These are phyloP conservation scores for Euclidium syriacum DNA, from an alignment of 345 rosid species.

Conservation along the genomic window DNA sequence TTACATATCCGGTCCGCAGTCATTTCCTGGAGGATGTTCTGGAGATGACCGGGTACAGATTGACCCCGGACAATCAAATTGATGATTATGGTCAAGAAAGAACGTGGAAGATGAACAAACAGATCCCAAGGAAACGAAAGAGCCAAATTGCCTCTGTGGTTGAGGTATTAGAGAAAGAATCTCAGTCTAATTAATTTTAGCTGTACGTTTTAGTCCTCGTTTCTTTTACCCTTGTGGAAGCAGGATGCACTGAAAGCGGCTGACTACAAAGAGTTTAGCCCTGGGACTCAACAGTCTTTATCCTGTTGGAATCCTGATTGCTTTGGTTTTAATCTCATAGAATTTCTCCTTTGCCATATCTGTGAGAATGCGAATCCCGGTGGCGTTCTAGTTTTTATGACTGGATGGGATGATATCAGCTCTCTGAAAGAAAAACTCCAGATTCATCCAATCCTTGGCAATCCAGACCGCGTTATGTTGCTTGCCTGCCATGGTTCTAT, in stretches of 20 bases:
- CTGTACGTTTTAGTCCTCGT: slow-evolving; percentile 14
- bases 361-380: slow-evolving; percentile 76
- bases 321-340: slow-evolving; percentile 89
- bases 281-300: slow-evolving; percentile 64
- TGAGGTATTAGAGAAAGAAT: slow-evolving; percentile 50
- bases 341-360: slow-evolving; percentile 53
- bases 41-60: slow-evolving; percentile 63
- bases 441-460: slow-evolving; percentile 63
- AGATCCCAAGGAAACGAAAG: slow-evolving; percentile 77
- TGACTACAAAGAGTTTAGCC: slow-evolving; percentile 54
- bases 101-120: slow-evolving; percentile 81
- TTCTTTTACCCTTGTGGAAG: slow-evolving; percentile 11
- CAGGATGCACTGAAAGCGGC: slow-evolving; percentile 78
- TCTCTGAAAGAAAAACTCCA: slow-evolving; percentile 79
- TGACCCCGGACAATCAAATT: slow-evolving; percentile 74
- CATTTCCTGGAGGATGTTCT: slow-evolving; percentile 77
- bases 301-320: slow-evolving; percentile 91
- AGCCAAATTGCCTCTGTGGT: slow-evolving; percentile 78
- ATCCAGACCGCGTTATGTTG: slow-evolving; percentile 61
- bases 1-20: slow-evolving; percentile 65
- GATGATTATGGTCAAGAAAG: slow-evolving; percentile 95
- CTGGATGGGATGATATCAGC: slow-evolving; percentile 96
- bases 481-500: slow-evolving; percentile 96
- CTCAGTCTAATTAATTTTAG: background rate
- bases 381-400: slow-evolving; percentile 85